Conservation (phyloP, 495 filamentous ascomycete species). For the Penicillium atrosanguineum region DNA sequence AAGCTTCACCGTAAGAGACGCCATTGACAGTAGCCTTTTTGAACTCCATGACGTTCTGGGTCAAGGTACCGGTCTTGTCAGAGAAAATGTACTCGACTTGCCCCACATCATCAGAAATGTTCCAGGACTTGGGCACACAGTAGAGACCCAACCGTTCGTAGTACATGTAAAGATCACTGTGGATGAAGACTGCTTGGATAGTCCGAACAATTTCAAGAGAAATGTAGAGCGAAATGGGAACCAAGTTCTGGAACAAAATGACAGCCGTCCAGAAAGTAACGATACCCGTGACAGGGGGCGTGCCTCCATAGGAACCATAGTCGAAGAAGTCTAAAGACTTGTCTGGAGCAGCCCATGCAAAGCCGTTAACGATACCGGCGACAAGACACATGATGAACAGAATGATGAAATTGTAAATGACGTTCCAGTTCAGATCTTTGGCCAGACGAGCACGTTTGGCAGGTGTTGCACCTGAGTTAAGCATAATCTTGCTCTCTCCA, state of each 20-base stretch:
- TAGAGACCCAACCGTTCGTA: conserved; percentile 91
- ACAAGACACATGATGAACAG: conserved; percentile 89
- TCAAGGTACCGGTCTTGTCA: conserved; percentile 97
- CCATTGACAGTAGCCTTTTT: conserved; percentile 97
- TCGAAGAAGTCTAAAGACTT: conserved; percentile 83
- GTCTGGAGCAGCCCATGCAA: conserved; percentile 71
- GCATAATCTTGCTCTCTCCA: conserved; percentile 98
- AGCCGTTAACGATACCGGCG: conserved; percentile 78
- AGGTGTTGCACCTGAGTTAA: conserved; percentile 96
- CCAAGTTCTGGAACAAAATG: conserved; percentile 97
- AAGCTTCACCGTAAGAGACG: conserved; percentile 91
- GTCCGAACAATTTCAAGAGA: conserved; percentile 95
- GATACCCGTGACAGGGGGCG: conserved; percentile 76
- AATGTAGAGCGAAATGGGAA: conserved; percentile 97
- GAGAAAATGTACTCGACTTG: conserved; percentile 99
- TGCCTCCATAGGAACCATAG: conserved; percentile 77
- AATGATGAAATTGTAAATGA: conserved; percentile 93
- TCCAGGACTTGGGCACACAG: conserved; percentile 98
- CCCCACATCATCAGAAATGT: conserved; percentile 96
- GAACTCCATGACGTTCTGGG: conserved; percentile 99
- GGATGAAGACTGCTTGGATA: conserved; percentile 94
- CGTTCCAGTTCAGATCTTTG: conserved; percentile 93
- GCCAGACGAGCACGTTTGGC: conserved; percentile 90
- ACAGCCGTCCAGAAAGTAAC: conserved; percentile 95
- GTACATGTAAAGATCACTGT: conserved; percentile 93